These are phyloP conservation scores for Malassezia japonica DNA, from an alignment of 1,284 basidiomycete genomes.

Conservation along the genomic window DNA sequence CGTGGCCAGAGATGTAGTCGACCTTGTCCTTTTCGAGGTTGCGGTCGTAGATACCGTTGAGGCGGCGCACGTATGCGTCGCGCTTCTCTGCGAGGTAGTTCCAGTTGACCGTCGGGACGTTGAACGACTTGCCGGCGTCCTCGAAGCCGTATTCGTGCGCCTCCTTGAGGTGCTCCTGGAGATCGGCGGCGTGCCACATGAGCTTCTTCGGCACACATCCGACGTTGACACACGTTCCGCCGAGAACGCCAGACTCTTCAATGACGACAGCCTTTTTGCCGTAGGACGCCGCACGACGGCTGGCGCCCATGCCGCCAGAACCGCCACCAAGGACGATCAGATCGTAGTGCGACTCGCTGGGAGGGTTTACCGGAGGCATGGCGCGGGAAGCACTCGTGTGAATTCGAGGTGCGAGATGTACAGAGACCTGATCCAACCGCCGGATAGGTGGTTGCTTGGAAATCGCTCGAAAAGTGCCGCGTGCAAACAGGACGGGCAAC, in stretches of 20 bases:
- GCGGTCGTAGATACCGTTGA: constrained; percentile 75
- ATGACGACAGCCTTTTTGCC: constrained; percentile 87
- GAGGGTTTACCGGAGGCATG: constrained; percentile 43
- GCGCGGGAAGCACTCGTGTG: constrained; percentile 9
- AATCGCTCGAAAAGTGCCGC: not conserved
- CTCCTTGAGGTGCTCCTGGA: constrained; percentile 65
- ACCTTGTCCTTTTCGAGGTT: constrained; percentile 83
- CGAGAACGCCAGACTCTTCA: constrained; percentile 66
- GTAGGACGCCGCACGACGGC: constrained; percentile 67
- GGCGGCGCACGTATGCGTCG: constrained; percentile 80
- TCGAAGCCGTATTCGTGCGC: constrained; percentile 67
- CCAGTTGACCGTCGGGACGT: constrained; percentile 67
- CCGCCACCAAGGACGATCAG: constrained; percentile 47
- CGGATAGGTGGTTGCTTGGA: not conserved
- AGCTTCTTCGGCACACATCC: constrained; percentile 61
- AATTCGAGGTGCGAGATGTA: not conserved
- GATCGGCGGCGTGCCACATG: constrained; percentile 98
- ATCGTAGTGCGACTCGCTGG: constrained; percentile 35
- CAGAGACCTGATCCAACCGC: not conserved
- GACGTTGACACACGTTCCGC: constrained; percentile 91
- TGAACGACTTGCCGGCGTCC: constrained; percentile 30
- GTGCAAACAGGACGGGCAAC: not conserved
- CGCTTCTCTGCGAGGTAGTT: constrained; percentile 79
- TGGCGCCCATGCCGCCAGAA: constrained; percentile 47
- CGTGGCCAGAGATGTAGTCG: constrained; percentile 75